phyloP scores from a whole-genome alignment of 2,329 filamentous ascomycete species.

The Coniella vitis region DNA sequence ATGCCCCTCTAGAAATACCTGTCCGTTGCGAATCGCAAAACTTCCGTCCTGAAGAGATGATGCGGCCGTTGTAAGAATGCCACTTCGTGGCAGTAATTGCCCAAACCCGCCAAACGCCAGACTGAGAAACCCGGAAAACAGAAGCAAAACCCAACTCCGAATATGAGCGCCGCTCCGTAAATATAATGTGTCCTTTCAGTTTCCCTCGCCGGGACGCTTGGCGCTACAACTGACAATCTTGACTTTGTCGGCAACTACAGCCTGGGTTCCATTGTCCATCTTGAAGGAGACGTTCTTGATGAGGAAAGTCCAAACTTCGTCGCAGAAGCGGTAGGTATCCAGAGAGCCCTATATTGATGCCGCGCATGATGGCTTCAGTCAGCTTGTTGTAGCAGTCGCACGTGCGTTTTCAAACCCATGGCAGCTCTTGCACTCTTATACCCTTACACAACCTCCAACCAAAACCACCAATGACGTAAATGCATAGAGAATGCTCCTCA shows the following conservation, averaged over 20 bases:
- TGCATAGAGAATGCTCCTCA: constrained; percentile 34
- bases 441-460: background rate
- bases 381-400: background rate
- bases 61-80: background rate
- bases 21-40: no score
- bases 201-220: constrained; percentile 53
- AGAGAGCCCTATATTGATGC: constrained; percentile 67
- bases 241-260: constrained; percentile 79
- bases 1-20: no score
- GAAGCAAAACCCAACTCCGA: background rate
- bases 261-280: constrained; percentile 71
- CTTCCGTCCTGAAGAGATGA: background rate
- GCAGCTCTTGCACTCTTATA: background rate
- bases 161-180: background rate
- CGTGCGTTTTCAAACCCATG: background rate
- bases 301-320: constrained; percentile 99
- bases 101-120: background rate
- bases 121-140: background rate
- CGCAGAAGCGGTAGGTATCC: constrained; percentile 98
- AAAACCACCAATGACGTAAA: no score
- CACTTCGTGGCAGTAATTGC: no score
- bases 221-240: constrained; percentile 99
- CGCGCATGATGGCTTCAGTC: constrained; percentile 12
- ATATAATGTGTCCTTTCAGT: constrained; percentile 13
- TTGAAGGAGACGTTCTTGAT: constrained; percentile 99